Evolutionary conservation across 257 asterid genomes (phyloP), one percentile per base, ranked within the genome.

Genomic region (Penstemon newberryi): DNA sequence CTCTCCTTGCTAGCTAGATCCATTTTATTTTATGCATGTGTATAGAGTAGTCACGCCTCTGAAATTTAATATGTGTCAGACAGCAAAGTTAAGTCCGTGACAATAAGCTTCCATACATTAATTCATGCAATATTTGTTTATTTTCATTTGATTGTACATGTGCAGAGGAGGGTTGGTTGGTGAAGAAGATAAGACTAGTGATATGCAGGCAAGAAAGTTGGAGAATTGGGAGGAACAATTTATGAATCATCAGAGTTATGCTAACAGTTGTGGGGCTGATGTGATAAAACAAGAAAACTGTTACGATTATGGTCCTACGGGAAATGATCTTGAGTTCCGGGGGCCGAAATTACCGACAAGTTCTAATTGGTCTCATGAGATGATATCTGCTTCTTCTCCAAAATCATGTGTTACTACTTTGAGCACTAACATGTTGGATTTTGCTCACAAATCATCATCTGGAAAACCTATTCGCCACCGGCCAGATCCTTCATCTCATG

Each of bases 161-260:
- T 67, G 66, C 52, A 88, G 88, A 53, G 86, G 87, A 65, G 95
- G 91, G 8, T 81, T 82, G 75, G 85, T 73, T 68, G 83, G 80
- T 9, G 93, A 84, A 47, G 95, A 89, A 42, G 85, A 81, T 38
- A 80, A 76, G 70, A 41, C 52, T 53, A 65, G 70, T 44, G 13
- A 73, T 65, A 72, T 78, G 73, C 82, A 81, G 74, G 56, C 37
- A 1, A 84, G 76, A 56, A 81, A 75, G 73, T 41, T 85, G 77
- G 84, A 85, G 81, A 83, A 79, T 72, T 84, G 86, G 85, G 86
- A 85, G 11, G 82, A 75, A 47, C 85, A 83, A 25, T 53, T 79
- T 12, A 56, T 85, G 11, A 78, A 70, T 57, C 83, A 79, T 51
- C 60, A 63, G 46, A 39, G 60, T 51, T 25, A 15, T 15, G 18